phyloP scores from a whole-genome alignment of 768 basidiomycete genomes.

The Collybiopsis confluens region DNA sequence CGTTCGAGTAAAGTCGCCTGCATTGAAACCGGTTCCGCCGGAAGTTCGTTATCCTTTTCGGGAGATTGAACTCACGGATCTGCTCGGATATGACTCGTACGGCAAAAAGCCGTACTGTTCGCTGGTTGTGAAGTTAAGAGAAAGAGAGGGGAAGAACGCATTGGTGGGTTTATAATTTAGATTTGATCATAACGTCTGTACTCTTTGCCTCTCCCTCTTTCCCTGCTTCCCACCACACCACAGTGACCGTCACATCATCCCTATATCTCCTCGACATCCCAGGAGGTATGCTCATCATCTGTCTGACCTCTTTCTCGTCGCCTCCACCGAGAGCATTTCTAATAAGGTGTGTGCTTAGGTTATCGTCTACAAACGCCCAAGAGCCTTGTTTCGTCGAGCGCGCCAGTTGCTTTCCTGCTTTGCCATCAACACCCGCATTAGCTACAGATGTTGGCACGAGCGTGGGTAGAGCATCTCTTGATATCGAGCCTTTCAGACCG shows the following conservation, averaged over 20 bases:
- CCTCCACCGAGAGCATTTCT: conserved; percentile 92
- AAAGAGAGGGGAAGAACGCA: too few relatives aligned
- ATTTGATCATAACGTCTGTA: conserved; percentile 26
- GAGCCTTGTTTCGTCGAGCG: conserved; percentile 35
- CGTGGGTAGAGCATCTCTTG: conserved; percentile 51
- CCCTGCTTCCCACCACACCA: conserved; percentile 79
- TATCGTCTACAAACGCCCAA: conserved; percentile 80
- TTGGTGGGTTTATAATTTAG: conserved; percentile 43
- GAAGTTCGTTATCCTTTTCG: too few relatives aligned
- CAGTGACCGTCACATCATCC: conserved; percentile 84
- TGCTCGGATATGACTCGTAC: too few relatives aligned
- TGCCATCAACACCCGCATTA: conserved; percentile 41
- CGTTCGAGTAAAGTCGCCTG: too few relatives aligned
- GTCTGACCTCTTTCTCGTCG: conserved; percentile 52
- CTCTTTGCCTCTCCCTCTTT: conserved; percentile 37
- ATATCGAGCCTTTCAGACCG: conserved; percentile 61
- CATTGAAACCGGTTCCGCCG: too few relatives aligned
- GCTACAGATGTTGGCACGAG: conserved; percentile 49
- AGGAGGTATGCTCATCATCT: conserved; percentile 76
- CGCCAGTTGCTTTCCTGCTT: conserved; percentile 60
- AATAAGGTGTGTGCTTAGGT: conserved; percentile 78
- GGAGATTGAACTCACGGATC: too few relatives aligned
- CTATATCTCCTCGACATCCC: conserved; percentile 73
- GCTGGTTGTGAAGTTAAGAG: too few relatives aligned
- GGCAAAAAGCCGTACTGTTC: too few relatives aligned